phyloP scores from a whole-genome alignment of 371 early-diverging fungal species.

The Dichotomocladium elegans region DNA sequence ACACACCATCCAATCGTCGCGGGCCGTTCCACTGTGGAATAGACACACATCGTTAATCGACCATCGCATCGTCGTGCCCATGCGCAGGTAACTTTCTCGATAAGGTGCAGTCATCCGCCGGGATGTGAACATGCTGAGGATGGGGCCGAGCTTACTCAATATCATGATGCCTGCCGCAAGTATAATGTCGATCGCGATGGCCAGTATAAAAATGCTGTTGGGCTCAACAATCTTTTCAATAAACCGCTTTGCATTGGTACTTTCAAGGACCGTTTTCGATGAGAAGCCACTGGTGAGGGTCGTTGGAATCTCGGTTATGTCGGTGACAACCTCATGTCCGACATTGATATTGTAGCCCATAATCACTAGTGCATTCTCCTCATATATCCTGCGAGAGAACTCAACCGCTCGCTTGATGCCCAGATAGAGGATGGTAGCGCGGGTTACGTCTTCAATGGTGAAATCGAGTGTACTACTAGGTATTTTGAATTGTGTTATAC shows the following conservation, averaged over 20 bases:
- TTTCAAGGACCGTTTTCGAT: background rate
- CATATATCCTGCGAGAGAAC: background rate
- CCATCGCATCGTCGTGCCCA: background rate
- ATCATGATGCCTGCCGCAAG: background rate
- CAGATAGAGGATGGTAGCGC: background rate
- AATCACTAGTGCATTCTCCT: background rate
- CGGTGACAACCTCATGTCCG: background rate
- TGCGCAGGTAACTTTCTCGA: background rate
- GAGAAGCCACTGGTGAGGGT: background rate
- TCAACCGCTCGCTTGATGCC: background rate
- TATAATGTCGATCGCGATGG: background rate
- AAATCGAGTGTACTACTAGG: background rate
- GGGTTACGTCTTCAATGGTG: background rate
- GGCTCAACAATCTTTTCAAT: background rate
- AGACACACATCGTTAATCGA: background rate
- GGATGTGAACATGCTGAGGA: background rate
- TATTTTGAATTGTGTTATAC: background rate
- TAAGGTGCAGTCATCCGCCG: background rate
- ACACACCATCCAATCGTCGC: background rate
- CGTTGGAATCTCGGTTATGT: background rate
- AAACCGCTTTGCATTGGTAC: background rate
- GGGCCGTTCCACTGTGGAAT: background rate
- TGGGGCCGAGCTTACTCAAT: background rate
- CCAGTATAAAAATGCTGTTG: background rate
- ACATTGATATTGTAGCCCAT: background rate